Base-by-base conservation (phyloP, 2,329 filamentous ascomycete species). In the Rhynchosporium secalis region DNA sequence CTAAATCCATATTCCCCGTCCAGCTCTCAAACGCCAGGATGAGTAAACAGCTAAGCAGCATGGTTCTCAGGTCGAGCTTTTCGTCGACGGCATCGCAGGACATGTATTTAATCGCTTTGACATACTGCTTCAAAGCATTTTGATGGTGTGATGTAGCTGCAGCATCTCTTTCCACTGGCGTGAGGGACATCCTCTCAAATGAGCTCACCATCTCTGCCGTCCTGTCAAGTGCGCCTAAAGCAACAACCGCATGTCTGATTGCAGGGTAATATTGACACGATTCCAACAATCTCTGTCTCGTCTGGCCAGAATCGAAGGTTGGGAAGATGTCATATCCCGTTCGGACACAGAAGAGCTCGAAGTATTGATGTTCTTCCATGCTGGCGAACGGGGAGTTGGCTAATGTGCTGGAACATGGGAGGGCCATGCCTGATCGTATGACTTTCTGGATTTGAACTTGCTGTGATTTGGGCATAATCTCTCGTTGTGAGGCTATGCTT, bases 21-120 rank as follows among this genome's bases (percentile, higher is more conserved):
- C 69, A 86, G 86, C 76, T 86, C 84, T 61, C 83, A 80, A 33
- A 84, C 76, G 45, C 86, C 76, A 69, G 85, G 83, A 63, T 85
- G 79, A 67, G 62, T 29, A 65, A 38, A 40, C 62, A 62, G 48
- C 72, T 71, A 28, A 75, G 68, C 36, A 78, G 67, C n/a, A 77
- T 68, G n/a, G 70, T 69, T 38, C 77, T 71, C 76, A 77, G 77
- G 28, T 73, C 72, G 0, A 76, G 77, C 8, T 78, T 76, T 2
- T 77, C 75, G 0, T 77, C 63, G 31, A 76, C 43, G 13, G 41
- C 65, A 36, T 64, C 56, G 28, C 60, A 58, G n/a, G 63, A 56
- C 65, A 67, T 67, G 47, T 66, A 54, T 46, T 66, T 67, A 4
- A 65, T 57, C 26, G 65, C 68, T 63, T 58, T 64, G 15, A 56